Evolutionary conservation across 306 rosid genomes (phyloP).

Genomic region (Begonia peltatifolia): DNA sequence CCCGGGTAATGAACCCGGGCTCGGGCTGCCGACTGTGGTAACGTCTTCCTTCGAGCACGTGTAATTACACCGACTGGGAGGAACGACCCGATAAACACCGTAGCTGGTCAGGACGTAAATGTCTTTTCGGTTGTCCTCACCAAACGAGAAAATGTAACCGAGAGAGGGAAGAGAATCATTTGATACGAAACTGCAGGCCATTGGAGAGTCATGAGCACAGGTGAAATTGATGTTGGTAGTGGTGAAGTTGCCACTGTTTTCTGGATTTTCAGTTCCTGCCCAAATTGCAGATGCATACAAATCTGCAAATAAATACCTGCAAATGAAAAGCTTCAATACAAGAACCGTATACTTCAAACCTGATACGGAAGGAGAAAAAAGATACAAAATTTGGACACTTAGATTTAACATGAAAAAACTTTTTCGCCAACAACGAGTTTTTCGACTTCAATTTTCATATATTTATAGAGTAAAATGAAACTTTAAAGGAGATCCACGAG

Average conservation of each 20-base stretch:
- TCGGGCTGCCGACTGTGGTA: conserved; percentile 16
- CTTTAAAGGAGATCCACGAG: too few relatives aligned
- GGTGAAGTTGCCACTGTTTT: conserved; percentile 66
- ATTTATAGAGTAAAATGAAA: too few relatives aligned
- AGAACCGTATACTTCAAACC: neutral
- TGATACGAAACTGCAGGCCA: conserved; percentile 34
- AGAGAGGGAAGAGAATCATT: conserved; percentile 43
- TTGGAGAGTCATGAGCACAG: conserved; percentile 58
- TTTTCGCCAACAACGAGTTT: too few relatives aligned
- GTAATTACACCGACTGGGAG: conserved; percentile 69
- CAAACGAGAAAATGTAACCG: conserved; percentile 62
- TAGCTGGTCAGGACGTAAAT: conserved; percentile 43
- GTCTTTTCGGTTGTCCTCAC: conserved; percentile 72
- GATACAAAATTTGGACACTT: too few relatives aligned
- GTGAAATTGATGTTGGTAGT: conserved; percentile 41
- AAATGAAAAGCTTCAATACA: neutral
- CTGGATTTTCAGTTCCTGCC: conserved; percentile 57
- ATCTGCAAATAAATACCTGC: conserved; percentile 76
- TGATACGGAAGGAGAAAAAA: neutral
- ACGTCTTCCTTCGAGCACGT: conserved; percentile 49
- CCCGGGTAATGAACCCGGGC: conserved; percentile 18
- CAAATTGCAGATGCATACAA: conserved; percentile 61
- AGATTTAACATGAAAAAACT: too few relatives aligned
- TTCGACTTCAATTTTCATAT: too few relatives aligned
- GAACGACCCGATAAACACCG: conserved; percentile 67